Base-by-base conservation (phyloP, 257 asterid species). In the Primulina eburnea region DNA sequence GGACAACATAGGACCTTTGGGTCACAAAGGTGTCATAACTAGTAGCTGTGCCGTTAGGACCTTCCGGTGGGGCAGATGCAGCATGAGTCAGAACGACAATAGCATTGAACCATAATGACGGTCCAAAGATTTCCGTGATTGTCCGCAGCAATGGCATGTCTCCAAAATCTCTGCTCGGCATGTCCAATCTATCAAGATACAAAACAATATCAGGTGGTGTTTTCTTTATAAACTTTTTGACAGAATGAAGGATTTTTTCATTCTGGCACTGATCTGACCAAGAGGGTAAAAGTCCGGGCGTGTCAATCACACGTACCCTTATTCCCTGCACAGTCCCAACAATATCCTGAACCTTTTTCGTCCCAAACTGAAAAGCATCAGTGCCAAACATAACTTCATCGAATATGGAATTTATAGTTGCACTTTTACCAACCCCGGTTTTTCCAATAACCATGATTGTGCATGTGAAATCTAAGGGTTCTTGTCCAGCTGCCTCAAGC, bases 361-460 rank as follows among this genome's bases (percentile, higher is more conserved):
- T 94, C 58, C 97, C 95, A 47, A 76, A 52, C 71, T 88, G 88
- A 79, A 89, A 94, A 64, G 99, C 97, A 82, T 94, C 93, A 38
- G 97, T 94, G 28, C 77, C 87, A 77, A 94, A 88, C 89, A 80
- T 91, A 62, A 70, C 83, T 75, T 91, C 95, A 61, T 94, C 97
- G 64, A 94, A 94, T 61, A 94, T 91, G 71, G 99, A 94, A 81
- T 94, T 91, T 71, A 94, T 89, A 58, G 99, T 94, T 43, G 99
- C 97, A 83, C 99, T 94, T 81, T 94, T 94, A 43, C 99, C 99
- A 53, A 94, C 99, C 61, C 99, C 97, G 6, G 99, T 81, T 83
- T 94, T 94, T 53, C 99, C 99, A 52, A 94, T 84, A 77, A 94
- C 97, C 99, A 94, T 94, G 60, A 94, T 91, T 8, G 99, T 94